Evolutionary conservation across 176 grass and related monocot genomes (phyloP), one percentile per base, ranked within the genome.

Genomic region (Themeda triandra): DNA sequence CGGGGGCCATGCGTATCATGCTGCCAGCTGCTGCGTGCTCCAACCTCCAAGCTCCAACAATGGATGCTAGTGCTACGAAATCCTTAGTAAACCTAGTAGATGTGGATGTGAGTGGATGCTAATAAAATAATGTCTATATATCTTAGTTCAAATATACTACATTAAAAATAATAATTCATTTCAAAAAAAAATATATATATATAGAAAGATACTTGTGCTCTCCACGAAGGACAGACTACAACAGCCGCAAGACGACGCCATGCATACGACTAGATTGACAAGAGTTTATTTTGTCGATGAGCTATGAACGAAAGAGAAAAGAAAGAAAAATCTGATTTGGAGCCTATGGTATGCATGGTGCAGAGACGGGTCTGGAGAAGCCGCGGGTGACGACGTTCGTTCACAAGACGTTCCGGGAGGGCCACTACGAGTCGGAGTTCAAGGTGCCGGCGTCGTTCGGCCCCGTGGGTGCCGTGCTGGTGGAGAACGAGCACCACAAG

Each of bases 401-500:
- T 37, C 85, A 90, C 87, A 88, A n/a, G 83, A 37, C 69, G 36
- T 27, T 27, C 23, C 30, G 63, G 1, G 72, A 84, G 13, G 85
- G 54, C 12, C 90, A 23, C 71, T 98, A 87, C 71, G 79, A 90
- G 67, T 92, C 76, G 5, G 39, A 42, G 33, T 83, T 98, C 68
- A 30, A 64, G n/a, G 49, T 98, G 28, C 87, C 92, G 14, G 32
- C 48, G 70, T 76, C 72, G 24, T 98, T 98, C 49, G 91, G 91
- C 0, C 84, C 63, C 2, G 86, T 95, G 59, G 95, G 92, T 4
- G 95, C 89, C 1, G 87, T 98, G 63, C 60, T 78, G 66, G 89
- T 98, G 84, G 82, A 91, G 83, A 98, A 98, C 81, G 92, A 98
- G 87, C 95, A 98, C 87, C 95, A 85, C 62, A 88, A 80, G 54